Percentiles rank a stretch among this genome's conserved stretches.
These are phyloP conservation scores for Wickerhamomyces queroliae DNA, from an alignment of 805 yeast genomes.

Conservation along the genomic window DNA sequence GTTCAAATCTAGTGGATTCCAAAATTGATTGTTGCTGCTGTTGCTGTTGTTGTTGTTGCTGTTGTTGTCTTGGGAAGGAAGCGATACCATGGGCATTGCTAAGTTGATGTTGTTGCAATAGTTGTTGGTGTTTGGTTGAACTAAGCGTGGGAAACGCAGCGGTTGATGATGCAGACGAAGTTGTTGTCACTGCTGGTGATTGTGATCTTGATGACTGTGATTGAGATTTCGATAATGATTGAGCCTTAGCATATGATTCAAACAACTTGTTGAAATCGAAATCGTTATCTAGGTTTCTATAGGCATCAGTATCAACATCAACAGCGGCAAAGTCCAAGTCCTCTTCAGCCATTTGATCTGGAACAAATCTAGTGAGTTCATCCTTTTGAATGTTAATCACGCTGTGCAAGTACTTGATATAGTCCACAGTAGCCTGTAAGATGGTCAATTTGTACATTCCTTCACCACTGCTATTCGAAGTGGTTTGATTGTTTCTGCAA, in stretches of 20 bases:
- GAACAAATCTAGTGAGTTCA: constrained; percentile 27
- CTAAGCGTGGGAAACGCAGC: not conserved
- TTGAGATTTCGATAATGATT: constrained; percentile 5
- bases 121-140: not conserved
- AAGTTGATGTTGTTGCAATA: too few relatives aligned
- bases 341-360: constrained; percentile 25
- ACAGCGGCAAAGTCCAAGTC: constrained; percentile 44
- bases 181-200: too few relatives aligned
- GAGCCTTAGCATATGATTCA: constrained; percentile 13
- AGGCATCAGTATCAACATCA: constrained; percentile 53
- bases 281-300: constrained; percentile 53
- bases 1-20: constrained; percentile 5
- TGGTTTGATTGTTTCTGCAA: constrained; percentile 40
- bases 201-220: constrained; percentile 2
- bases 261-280: constrained; percentile 36
- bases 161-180: not conserved
- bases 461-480: constrained; percentile 30
- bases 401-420: constrained; percentile 63
- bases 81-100: too few relatives aligned
- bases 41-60: not conserved
- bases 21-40: not conserved
- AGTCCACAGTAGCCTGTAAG: constrained; percentile 77
- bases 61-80: not conserved
- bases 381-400: constrained; percentile 46
- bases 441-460: constrained; percentile 80